phyloP scores from a whole-genome alignment of 306 rosid species.

The Ormosia semicastrata region DNA sequence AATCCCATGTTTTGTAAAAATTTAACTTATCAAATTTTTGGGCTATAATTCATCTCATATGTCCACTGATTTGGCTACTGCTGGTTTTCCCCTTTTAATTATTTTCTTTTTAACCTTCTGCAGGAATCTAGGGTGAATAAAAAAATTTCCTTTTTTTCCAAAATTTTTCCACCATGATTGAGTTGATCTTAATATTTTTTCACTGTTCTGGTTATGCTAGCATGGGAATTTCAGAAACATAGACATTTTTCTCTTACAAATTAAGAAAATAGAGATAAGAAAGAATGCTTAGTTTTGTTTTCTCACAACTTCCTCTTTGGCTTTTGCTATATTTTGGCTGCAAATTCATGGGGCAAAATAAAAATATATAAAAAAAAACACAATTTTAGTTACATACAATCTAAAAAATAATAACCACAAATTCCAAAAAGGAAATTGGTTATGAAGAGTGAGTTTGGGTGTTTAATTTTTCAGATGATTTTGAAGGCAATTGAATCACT shows the following conservation, averaged over 20 bases:
- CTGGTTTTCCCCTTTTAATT: neutral
- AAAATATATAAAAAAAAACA: neutral
- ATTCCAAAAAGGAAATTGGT: neutral
- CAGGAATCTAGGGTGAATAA: neutral
- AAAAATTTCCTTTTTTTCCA: neutral
- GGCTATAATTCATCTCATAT: neutral
- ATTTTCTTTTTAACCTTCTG: neutral
- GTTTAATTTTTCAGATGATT: conserved; percentile 61
- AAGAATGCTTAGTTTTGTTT: neutral
- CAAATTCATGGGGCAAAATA: neutral
- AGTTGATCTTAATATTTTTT: neutral
- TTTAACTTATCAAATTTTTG: neutral
- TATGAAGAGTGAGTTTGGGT: neutral
- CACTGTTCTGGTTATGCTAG: neutral
- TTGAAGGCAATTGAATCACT: conserved; percentile 58
- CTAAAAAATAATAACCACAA: neutral
- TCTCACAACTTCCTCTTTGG: neutral
- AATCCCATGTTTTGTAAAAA: neutral
- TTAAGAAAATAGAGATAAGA: neutral
- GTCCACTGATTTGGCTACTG: neutral
- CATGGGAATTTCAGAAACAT: neutral
- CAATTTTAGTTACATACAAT: too few species aligned
- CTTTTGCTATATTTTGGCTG: neutral
- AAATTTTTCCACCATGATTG: neutral
- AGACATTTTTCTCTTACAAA: neutral